Percentiles rank a stretch among this genome's conserved stretches.
These are phyloP conservation scores for Trichosporon sp. DNA, from an alignment of 1,284 basidiomycete species.

Conservation along the genomic window DNA sequence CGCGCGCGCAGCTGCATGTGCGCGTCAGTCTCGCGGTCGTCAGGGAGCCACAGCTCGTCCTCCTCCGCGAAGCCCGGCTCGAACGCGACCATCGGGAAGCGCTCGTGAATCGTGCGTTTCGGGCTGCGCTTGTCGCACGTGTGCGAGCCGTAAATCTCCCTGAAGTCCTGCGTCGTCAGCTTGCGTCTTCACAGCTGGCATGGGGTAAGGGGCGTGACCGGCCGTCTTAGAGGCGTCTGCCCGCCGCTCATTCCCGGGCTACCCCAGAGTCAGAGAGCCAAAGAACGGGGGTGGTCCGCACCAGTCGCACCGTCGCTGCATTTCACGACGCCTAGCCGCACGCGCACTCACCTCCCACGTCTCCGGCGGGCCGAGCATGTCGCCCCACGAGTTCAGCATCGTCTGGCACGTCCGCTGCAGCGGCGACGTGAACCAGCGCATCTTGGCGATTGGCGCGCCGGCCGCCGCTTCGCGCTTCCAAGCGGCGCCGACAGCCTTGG, in stretches of 20 bases:
- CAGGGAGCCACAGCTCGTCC: constrained; percentile 64
- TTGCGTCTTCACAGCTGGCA: too few species aligned
- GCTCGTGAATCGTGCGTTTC: constrained; percentile 55
- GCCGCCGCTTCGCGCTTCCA: constrained; percentile 59
- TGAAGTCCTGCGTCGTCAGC: constrained; percentile 29
- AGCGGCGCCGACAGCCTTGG: constrained; percentile 53
- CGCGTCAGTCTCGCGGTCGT: constrained; percentile 61
- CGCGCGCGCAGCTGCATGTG: constrained; percentile 59
- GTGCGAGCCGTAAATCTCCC: constrained; percentile 48
- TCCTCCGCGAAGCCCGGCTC: constrained; percentile 67
- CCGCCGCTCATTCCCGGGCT: too few species aligned
- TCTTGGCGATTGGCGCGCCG: constrained; percentile 59
- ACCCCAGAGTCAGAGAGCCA: too few species aligned
- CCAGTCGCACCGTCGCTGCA: too few species aligned
- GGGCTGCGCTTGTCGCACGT: constrained; percentile 45
- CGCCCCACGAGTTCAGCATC: constrained; percentile 60
- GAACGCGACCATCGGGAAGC: constrained; percentile 62
- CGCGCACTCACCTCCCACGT: constrained; percentile 38
- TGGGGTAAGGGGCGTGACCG: too few species aligned
- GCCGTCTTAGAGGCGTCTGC: too few species aligned
- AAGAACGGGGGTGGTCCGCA: too few species aligned
- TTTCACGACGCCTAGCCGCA: too few species aligned
- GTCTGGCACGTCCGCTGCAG: constrained; percentile 69
- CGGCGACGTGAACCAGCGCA: constrained; percentile 64
- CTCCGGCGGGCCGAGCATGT: constrained; percentile 36